Conservation (phyloP, 1,284 basidiomycete species). For the Puccinia coronata region DNA sequence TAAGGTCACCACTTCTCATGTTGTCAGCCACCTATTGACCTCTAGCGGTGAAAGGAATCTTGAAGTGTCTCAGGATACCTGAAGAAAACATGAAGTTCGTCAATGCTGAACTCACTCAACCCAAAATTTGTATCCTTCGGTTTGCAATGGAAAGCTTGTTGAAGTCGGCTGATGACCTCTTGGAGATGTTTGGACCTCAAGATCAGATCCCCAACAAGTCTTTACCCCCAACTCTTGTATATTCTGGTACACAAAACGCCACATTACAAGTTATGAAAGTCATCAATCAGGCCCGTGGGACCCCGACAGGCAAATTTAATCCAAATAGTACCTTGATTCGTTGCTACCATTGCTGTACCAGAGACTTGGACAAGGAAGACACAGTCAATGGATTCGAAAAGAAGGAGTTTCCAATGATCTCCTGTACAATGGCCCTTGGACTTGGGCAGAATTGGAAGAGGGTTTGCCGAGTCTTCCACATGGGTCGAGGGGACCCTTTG, state of each 20-base stretch:
- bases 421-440: too few relatives aligned
- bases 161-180: neutral
- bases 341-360: too few relatives aligned
- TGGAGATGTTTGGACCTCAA: neutral
- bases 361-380: too few relatives aligned
- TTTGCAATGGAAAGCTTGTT: neutral
- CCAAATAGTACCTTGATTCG: too few relatives aligned
- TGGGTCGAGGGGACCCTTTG: too few relatives aligned
- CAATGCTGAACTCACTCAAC: neutral
- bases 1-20: neutral
- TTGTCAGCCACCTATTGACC: neutral
- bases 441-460: too few relatives aligned
- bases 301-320: neutral
- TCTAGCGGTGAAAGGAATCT: neutral
- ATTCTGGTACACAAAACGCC: neutral
- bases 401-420: too few relatives aligned
- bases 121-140: slow-evolving; percentile 1
- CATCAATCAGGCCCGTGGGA: neutral
- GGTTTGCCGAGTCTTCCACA: too few relatives aligned
- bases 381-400: too few relatives aligned
- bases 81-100: neutral
- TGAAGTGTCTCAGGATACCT: neutral
- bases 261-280: neutral
- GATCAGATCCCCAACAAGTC: neutral
- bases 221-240: slow-evolving; percentile 7